These are phyloP conservation scores for Daedalea quercina DNA, from an alignment of 768 basidiomycete genomes.

Conservation along the genomic window DNA sequence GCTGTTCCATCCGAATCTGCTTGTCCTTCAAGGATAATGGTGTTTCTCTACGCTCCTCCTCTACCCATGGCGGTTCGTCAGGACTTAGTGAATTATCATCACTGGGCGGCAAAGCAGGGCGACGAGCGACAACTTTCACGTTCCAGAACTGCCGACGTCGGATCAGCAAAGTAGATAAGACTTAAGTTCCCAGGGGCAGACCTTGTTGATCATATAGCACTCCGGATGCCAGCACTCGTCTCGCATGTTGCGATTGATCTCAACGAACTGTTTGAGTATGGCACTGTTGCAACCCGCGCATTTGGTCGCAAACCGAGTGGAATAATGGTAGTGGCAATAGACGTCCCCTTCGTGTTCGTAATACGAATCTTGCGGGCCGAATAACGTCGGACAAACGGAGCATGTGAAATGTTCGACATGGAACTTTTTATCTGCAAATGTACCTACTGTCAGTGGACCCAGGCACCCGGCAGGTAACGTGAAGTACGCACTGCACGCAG, in stretches of 20 bases:
- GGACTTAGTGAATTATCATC: constrained; percentile 38
- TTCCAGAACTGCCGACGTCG: constrained; percentile 82
- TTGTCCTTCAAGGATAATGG: constrained; percentile 78
- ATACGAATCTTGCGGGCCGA: constrained; percentile 97
- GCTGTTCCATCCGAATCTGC: constrained; percentile 91
- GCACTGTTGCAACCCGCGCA: constrained; percentile 97
- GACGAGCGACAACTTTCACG: constrained; percentile 79
- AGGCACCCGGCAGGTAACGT: background rate
- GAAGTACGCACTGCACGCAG: constrained; percentile 82
- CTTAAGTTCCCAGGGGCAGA: constrained; percentile 21
- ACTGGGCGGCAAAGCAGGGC: constrained; percentile 54
- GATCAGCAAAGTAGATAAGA: background rate
- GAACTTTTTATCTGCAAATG: constrained; percentile 84
- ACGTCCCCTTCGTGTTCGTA: constrained; percentile 99
- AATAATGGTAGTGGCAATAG: constrained; percentile 99
- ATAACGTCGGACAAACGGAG: constrained; percentile 91
- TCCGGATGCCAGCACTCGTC: constrained; percentile 99
- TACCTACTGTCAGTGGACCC: background rate
- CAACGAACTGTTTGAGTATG: constrained; percentile 98
- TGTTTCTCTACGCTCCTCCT: constrained; percentile 79
- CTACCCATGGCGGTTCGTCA: constrained; percentile 48
- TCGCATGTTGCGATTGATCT: constrained; percentile 96
- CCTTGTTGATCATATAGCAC: constrained; percentile 99
- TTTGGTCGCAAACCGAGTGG: constrained; percentile 96
- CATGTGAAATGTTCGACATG: constrained; percentile 99